A percentile compares a stretch with the other conserved stretches of the same genome.
Evolutionary conservation across 306 rosid species (phyloP).

Genomic region (Phaseolus lunatus): DNA sequence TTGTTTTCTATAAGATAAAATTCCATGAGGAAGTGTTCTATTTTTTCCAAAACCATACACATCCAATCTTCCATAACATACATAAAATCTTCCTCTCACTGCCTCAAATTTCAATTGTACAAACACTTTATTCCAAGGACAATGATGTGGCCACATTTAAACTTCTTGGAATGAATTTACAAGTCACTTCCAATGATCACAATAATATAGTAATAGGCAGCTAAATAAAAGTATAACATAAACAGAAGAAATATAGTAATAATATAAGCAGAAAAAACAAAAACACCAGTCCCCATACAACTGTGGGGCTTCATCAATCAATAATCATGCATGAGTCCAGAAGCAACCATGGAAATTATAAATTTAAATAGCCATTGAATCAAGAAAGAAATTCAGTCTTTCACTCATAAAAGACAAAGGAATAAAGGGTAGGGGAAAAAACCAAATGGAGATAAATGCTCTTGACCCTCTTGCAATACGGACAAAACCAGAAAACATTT

Average conservation of each 20-base stretch:
- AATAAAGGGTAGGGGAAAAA: not conserved
- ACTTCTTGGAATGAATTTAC: too few species aligned
- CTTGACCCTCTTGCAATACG: not conserved
- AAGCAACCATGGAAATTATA: not conserved
- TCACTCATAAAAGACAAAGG: conserved; percentile 3
- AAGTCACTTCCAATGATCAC: too few species aligned
- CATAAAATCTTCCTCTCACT: too few species aligned
- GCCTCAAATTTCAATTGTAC: too few species aligned
- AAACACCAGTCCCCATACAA: conserved; percentile 36
- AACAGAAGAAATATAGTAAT: not conserved
- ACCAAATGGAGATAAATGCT: not conserved
- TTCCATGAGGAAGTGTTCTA: too few species aligned
- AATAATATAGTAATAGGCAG: too few species aligned
- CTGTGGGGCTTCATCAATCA: not conserved
- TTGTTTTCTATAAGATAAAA: too few species aligned
- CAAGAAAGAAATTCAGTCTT: not conserved
- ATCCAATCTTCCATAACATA: too few species aligned
- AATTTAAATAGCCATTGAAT: not conserved
- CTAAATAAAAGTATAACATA: too few species aligned
- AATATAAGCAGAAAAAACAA: conserved; percentile 28
- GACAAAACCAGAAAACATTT: conserved; percentile 22
- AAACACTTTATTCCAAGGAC: too few species aligned
- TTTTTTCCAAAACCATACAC: too few species aligned
- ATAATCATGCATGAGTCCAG: conserved; percentile 14
- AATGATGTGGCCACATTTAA: too few species aligned